Base-by-base conservation (phyloP, 1,139 yeast species). In the Keqinozyma sinolaborantium region DNA sequence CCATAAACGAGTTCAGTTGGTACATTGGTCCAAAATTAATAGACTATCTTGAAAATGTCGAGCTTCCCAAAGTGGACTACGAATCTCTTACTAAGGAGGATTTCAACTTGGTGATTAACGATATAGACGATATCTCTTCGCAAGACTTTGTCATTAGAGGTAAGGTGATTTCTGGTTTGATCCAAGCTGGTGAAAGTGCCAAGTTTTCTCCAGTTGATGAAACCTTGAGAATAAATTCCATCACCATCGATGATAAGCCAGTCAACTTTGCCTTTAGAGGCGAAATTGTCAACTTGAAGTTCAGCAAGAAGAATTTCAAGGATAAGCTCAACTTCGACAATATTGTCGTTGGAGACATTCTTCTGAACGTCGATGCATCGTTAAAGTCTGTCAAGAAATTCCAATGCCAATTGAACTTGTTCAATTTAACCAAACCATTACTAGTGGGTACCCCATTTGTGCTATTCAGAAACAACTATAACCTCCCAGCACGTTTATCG, bases 361-460 rank as follows among this genome's bases (percentile, higher is more conserved):
- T 83, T 5, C 70, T 86, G 16, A 65, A 73, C 23, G 59, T 73
- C 2, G 71, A 64, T 5, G 27, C 38, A 6, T 61, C 71, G 1
- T 65, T 84, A 5, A 61, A 60, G 14, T 59, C 81, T 1, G 74
- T 71, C 0, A 65, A 62, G 26, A 63, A 57, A 28, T 79, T 90
- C 44, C 64, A 58, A 18, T 73, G 83, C 20, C 67, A 78, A 30
- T 50, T 88, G 31, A 70, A 73, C 25, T 67, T 88, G 24, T 92
- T 90, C 55, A 81, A 84, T 38, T 60, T 85, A 59, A 67, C 70
- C 30, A 69, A 73, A 45, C 98, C 98, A 1, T 57, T 92, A 31
- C 63, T 92, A 26, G 79, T 82, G 4, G 97, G 98, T 4, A 74
- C 95, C 1, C 85, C 94, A 29, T 73, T 92, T 44, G 77, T 90